A percentile compares a stretch with the other conserved stretches of the same genome.
Evolutionary conservation across 1,284 basidiomycete species (phyloP).

Genomic region (Psilocybe mexicana): DNA sequence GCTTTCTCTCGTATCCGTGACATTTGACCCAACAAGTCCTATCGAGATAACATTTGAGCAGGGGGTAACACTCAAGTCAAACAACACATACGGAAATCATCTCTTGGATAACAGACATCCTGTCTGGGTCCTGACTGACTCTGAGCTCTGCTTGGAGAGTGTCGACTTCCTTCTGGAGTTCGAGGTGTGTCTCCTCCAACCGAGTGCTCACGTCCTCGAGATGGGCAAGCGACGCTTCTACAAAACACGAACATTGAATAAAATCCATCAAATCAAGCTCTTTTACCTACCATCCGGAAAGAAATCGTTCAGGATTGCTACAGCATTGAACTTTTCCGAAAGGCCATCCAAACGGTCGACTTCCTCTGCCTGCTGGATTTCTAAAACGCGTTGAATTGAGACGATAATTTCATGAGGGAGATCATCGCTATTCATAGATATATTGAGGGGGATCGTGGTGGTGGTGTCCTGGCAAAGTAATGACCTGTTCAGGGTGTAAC

Average conservation of each 20-base stretch:
- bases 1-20: slow-evolving; percentile 94
- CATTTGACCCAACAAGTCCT: slow-evolving; percentile 94
- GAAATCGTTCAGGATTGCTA: slow-evolving; percentile 65
- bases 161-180: slow-evolving; percentile 75
- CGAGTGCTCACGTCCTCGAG: slow-evolving; percentile 63
- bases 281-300: slow-evolving; percentile 70
- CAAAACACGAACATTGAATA: neutral
- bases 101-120: slow-evolving; percentile 88
- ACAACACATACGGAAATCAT: slow-evolving; percentile 77
- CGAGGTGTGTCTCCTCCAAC: slow-evolving; percentile 59
- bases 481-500: neutral
- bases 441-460: neutral
- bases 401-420: slow-evolving; percentile 67
- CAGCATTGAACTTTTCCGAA: slow-evolving; percentile 56
- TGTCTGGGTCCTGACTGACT: slow-evolving; percentile 77
- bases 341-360: slow-evolving; percentile 59
- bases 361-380: slow-evolving; percentile 46
- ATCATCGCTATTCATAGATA: slow-evolving; percentile 42
- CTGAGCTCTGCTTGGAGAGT: slow-evolving; percentile 66
- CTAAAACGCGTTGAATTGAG: slow-evolving; percentile 67
- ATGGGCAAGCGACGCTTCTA: slow-evolving; percentile 69
- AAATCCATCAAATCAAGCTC: neutral
- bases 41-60: slow-evolving; percentile 1
- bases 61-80: neutral
- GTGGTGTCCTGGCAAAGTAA: neutral